phyloP scores from a whole-genome alignment of 805 yeast genomes.

The Lachancea fermentati region DNA sequence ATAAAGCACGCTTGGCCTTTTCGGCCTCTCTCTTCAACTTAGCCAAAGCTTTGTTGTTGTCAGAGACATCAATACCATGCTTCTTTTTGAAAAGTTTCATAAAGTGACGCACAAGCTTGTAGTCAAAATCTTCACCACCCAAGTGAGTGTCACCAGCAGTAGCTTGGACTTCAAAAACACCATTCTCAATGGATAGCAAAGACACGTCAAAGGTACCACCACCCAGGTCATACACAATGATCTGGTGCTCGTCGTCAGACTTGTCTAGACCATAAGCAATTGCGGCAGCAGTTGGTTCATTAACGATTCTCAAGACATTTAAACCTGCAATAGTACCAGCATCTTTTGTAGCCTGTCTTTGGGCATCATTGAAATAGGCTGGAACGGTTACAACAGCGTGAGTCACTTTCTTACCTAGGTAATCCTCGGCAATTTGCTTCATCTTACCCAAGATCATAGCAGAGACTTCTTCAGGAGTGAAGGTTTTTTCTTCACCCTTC shows the following conservation, averaged over 20 bases:
- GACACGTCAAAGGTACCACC: constrained; percentile 98
- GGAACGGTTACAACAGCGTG: constrained; percentile 93
- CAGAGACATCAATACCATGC: constrained; percentile 75
- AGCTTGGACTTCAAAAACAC: constrained; percentile 88
- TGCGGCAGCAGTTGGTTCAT: constrained; percentile 97
- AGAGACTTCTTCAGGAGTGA: constrained; percentile 90
- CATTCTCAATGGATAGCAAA: constrained; percentile 78
- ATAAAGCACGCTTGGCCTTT: constrained; percentile 94
- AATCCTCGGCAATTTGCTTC: constrained; percentile 91
- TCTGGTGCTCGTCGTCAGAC: constrained; percentile 77
- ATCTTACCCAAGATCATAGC: constrained; percentile 88
- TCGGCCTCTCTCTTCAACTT: constrained; percentile 96
- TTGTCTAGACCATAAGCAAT: constrained; percentile 93
- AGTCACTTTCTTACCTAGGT: constrained; percentile 75
- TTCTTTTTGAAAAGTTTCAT: constrained; percentile 87
- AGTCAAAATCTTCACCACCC: constrained; percentile 97
- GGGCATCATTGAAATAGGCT: constrained; percentile 90
- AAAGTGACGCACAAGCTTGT: constrained; percentile 82
- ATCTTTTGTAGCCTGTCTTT: constrained; percentile 90
- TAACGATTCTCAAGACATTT: constrained; percentile 81
- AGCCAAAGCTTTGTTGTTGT: constrained; percentile 81
- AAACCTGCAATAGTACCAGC: constrained; percentile 91
- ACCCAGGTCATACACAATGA: constrained; percentile 90
- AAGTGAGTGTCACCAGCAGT: constrained; percentile 96
- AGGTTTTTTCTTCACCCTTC: constrained; percentile 67